These are phyloP conservation scores for Xylariomycetidae sp. DNA, from an alignment of 2,329 filamentous ascomycete species.

Conservation along the genomic window DNA sequence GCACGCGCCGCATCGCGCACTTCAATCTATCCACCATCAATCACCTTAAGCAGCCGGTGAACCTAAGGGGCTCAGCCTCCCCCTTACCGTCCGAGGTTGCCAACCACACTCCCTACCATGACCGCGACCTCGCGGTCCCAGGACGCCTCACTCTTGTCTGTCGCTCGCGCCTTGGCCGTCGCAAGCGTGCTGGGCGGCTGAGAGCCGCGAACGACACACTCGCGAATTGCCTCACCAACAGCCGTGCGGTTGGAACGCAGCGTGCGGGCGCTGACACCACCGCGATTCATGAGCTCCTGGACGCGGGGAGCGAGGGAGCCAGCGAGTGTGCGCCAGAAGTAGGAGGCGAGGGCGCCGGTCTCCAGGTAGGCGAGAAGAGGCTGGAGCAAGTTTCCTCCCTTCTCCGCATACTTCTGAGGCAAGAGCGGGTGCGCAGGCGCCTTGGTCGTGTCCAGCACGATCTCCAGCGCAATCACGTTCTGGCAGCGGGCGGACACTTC, in stretches of 20 bases:
- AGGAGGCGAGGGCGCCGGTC: slow-evolving; percentile 78
- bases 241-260: slow-evolving; percentile 68
- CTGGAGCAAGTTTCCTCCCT: slow-evolving; percentile 52
- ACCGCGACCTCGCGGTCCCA: slow-evolving; percentile 94
- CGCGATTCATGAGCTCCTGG: slow-evolving; percentile 75
- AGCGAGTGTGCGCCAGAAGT: slow-evolving; percentile 90
- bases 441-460: slow-evolving; percentile 63
- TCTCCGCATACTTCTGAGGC: slow-evolving; percentile 24
- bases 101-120: slow-evolving; percentile 81
- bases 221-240: slow-evolving; percentile 71
- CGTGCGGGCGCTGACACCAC: slow-evolving; percentile 77
- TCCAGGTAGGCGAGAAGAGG: slow-evolving; percentile 74
- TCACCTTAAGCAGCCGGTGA: too few species aligned
- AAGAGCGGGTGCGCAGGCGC: slow-evolving; percentile 65
- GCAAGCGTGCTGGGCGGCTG: slow-evolving; percentile 54
- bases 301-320: slow-evolving; percentile 69
- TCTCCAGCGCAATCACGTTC: slow-evolving; percentile 82
- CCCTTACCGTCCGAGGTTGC: slow-evolving; percentile 40
- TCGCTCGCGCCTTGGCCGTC: slow-evolving; percentile 34
- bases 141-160: too few species aligned
- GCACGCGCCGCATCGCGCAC: too few species aligned
- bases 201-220: slow-evolving; percentile 76
- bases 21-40: too few species aligned
- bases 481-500: slow-evolving; percentile 84
- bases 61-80: neutral